These are phyloP conservation scores for Clavaria fumosa DNA, from an alignment of 768 basidiomycete genomes.

Conservation along the genomic window DNA sequence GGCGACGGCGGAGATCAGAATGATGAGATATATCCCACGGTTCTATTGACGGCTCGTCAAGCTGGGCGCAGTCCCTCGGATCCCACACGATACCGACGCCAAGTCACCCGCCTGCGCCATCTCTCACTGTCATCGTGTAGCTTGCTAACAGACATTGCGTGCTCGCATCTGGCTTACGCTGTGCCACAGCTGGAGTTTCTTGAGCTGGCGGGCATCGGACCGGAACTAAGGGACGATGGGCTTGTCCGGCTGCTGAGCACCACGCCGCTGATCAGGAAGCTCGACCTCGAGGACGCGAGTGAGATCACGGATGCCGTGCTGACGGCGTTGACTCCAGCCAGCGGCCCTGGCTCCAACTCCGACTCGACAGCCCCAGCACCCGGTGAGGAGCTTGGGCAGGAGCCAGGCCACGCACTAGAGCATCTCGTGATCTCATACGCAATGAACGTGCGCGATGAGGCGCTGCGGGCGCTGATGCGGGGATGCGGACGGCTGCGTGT, in stretches of 20 bases:
- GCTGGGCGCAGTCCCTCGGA: constrained; percentile 47
- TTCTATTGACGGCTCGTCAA: constrained; percentile 44
- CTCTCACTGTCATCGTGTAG: constrained; percentile 56
- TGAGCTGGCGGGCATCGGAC: constrained; percentile 65
- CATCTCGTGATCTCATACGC: constrained; percentile 60
- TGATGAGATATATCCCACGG: constrained; percentile 23
- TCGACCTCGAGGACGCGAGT: constrained; percentile 78
- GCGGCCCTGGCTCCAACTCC: constrained; percentile 1
- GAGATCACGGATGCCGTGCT: constrained; percentile 65
- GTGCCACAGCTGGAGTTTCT: constrained; percentile 63
- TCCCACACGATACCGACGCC: constrained; percentile 31
- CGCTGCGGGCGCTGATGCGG: constrained; percentile 45
- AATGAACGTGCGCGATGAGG: constrained; percentile 44
- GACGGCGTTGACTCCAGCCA: constrained; percentile 39
- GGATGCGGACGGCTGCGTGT: constrained; percentile 44
- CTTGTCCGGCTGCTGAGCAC: constrained; percentile 53
- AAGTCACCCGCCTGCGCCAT: constrained; percentile 57
- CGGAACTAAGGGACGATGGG: constrained; percentile 57
- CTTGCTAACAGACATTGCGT: constrained; percentile 59
- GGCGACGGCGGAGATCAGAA: constrained; percentile 23
- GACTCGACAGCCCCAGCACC: not conserved
- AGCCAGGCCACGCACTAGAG: constrained; percentile 48
- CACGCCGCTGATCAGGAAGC: constrained; percentile 50
- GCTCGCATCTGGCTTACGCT: constrained; percentile 52
- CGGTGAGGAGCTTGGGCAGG: constrained; percentile 1